These are phyloP conservation scores for Adenanthera pavonina DNA, from an alignment of 306 rosid genomes.

Conservation along the genomic window DNA sequence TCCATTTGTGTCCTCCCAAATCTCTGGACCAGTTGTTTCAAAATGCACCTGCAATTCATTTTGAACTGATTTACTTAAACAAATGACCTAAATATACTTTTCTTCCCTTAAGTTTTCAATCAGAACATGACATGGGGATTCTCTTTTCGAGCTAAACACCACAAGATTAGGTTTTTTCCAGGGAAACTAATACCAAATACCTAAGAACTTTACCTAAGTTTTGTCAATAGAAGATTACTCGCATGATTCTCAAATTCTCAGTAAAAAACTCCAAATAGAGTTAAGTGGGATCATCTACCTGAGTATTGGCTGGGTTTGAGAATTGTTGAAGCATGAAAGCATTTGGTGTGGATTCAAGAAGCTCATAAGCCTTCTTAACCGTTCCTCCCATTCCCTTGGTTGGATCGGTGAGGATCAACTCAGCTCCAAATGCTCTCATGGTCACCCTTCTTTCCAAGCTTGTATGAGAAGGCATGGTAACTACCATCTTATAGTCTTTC, in stretches of 20 bases:
- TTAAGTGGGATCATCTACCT: constrained; percentile 35
- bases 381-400: constrained; percentile 79
- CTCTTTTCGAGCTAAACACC: background rate
- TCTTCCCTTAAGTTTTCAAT: background rate
- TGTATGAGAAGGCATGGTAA: constrained; percentile 80
- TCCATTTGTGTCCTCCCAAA: constrained; percentile 96
- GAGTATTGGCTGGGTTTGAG: constrained; percentile 72
- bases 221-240: background rate
- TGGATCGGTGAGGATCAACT: constrained; percentile 69
- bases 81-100: background rate
- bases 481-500: constrained; percentile 68
- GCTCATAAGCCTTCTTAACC: constrained; percentile 69
- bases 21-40: constrained; percentile 98
- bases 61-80: constrained; percentile 16
- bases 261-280: background rate
- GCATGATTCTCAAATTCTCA: background rate
- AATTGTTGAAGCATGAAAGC: constrained; percentile 77
- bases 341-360: constrained; percentile 70
- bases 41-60: constrained; percentile 74
- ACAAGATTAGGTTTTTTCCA: background rate
- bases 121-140: background rate
- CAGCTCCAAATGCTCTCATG: constrained; percentile 81
- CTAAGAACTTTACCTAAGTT: no score
- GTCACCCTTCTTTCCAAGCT: constrained; percentile 79
- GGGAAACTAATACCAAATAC: no score